phyloP scores from a whole-genome alignment of 169 alveolate species.

The Plasmodium adleri region DNA sequence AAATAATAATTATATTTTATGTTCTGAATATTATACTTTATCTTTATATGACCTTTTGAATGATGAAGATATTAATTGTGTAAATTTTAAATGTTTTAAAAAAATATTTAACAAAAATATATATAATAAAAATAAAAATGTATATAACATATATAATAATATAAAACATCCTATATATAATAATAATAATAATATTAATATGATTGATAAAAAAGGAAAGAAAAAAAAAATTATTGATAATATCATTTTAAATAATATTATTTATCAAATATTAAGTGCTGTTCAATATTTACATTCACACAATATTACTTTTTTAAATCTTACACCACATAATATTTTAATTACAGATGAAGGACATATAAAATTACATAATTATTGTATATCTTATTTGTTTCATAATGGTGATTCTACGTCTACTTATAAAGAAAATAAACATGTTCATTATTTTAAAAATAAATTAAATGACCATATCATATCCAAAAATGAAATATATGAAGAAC shows the following conservation, averaged over 20 bases:
- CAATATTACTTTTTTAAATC: conserved; percentile 7
- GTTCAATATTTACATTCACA: conserved; percentile 37
- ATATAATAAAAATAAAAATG: not conserved
- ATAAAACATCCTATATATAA: too few relatives aligned
- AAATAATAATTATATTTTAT: conserved; percentile 22
- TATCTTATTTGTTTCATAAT: conserved; percentile 25
- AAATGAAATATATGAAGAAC: not conserved
- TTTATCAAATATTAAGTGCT: conserved; percentile 23
- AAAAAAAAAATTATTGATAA: conserved; percentile 24
- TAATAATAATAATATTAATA: not conserved
- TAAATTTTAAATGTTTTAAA: conserved; percentile 24
- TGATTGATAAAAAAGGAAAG: too few relatives aligned
- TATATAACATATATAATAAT: too few relatives aligned
- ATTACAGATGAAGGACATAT: conserved; percentile 37
- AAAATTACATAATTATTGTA: conserved; percentile 51
- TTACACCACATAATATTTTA: conserved; percentile 20
- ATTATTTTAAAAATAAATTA: conserved; percentile 34
- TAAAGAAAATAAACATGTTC: not conserved
- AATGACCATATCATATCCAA: not conserved
- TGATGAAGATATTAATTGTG: conserved; percentile 12
- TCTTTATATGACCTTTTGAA: conserved; percentile 39
- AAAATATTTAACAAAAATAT: not conserved
- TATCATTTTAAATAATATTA: conserved; percentile 11
- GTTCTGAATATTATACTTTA: conserved; percentile 39
- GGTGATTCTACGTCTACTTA: not conserved